Conservation (phyloP, 257 asterid species). For the Linderniella brevidens region DNA sequence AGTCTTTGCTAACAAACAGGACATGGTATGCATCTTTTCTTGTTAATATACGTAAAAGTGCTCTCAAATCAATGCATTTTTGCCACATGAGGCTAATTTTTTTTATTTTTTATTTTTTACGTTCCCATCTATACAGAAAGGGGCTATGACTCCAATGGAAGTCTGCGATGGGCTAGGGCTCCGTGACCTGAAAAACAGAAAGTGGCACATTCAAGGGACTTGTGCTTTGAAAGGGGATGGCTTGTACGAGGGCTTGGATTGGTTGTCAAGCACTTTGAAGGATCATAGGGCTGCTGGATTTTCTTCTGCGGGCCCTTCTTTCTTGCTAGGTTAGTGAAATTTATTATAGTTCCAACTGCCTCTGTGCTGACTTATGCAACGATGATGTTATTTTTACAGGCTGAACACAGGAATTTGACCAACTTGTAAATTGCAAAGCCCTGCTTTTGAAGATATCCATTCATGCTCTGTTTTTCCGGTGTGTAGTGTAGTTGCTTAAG, state of each 20-base stretch:
- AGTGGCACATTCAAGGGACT: constrained; percentile 95
- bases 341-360: neutral
- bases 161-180: constrained; percentile 91
- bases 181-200: constrained; percentile 64
- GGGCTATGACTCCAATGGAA: constrained; percentile 89
- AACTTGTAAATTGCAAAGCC: constrained; percentile 16
- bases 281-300: constrained; percentile 71
- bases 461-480: too few species aligned
- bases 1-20: constrained; percentile 96
- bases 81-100: neutral
- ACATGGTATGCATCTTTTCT: constrained; percentile 43
- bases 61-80: neutral
- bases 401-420: constrained; percentile 11
- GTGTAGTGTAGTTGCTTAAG: too few species aligned
- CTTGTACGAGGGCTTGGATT: constrained; percentile 87
- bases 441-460: neutral
- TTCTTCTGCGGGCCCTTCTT: constrained; percentile 76
- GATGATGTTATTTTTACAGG: constrained; percentile 13
- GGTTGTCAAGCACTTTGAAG: constrained; percentile 81
- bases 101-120: neutral
- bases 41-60: too few species aligned
- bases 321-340: constrained; percentile 30
- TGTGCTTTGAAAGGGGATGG: constrained; percentile 93
- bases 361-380: neutral
- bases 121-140: constrained; percentile 33